Base-by-base conservation (phyloP, 495 filamentous ascomycete genomes). In the Amniculicola lignicola region DNA sequence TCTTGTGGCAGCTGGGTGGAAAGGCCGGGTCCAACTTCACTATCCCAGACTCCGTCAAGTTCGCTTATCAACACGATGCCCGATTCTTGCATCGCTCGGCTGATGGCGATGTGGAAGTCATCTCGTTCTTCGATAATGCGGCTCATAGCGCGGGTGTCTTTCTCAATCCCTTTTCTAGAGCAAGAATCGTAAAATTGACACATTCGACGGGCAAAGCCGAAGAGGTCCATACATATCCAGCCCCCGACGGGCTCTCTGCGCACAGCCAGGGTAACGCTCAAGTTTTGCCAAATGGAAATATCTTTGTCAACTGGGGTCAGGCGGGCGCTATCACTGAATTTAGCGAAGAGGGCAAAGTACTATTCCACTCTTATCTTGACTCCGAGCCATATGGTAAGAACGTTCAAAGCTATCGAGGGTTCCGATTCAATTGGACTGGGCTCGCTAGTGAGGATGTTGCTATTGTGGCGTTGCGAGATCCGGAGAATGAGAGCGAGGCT, bases 21-120 rank as follows among this genome's bases (percentile, higher is more conserved):
- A 71, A 69, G 27, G 18, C 63, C 1, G n/a, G n/a, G n/a, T 79
- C 75, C 49, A 59, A 71, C 11, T 82, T 80, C 47, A 44, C 47
- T 4, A 72, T 78, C 35, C 45, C 65, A 0, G 31, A 56, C 14
- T 75, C 71, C 2, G 76, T 75, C 1, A 70, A 70, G 41, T 77
- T 80, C 38, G 58, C 66, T 28, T 80, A 72, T 71, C 79, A 81
- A 61, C 79, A 80, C 54, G 68, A 80, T 43, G 77, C 76, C 22
- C 72, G 77, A 35, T 72, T 71, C 70, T 11, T n/a, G 6, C 9
- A 5, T 29, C 35, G 12, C n/a, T n/a, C 28, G 0, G 61, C 61
- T n/a, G 64, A 39, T 25, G 44, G 27, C 7, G 14, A 47, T 23
- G 28, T 42, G 2, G 19, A 39, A 16, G 53, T 49, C n/a, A 48